Conservation (phyloP, 768 basidiomycete species). For the Tylopilus sp. region DNA sequence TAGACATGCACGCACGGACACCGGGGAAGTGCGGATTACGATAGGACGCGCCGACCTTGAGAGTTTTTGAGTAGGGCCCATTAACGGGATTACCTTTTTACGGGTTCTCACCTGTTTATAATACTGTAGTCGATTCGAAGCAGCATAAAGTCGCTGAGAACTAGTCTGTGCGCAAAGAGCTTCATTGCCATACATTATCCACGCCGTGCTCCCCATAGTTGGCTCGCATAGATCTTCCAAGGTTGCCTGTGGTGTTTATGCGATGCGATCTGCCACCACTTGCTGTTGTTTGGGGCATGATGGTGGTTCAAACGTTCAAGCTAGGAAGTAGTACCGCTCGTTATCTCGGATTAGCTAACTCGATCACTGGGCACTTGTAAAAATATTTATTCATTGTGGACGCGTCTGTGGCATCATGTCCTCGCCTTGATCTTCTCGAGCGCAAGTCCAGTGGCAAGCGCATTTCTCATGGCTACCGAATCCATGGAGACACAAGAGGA, state of each 20-base stretch:
- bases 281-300: conserved; percentile 2
- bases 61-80: not conserved
- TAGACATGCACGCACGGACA: conserved; percentile 50
- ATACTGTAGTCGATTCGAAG: conserved; percentile 15
- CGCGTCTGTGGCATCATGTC: conserved; percentile 7
- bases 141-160: conserved; percentile 5
- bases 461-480: conserved; percentile 16
- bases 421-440: not conserved
- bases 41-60: conserved; percentile 59
- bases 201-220: conserved; percentile 57
- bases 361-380: not conserved
- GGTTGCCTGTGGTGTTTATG: conserved; percentile 21
- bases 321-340: too few relatives aligned
- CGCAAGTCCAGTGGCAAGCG: not conserved
- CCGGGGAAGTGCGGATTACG: conserved; percentile 73
- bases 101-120: conserved; percentile 25
- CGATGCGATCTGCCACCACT: conserved; percentile 24
- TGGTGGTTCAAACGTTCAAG: not conserved
- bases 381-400: not conserved
- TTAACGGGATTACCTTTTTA: not conserved
- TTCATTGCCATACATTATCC: conserved; percentile 43
- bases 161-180: not conserved
- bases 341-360: too few relatives aligned
- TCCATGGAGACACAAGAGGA: conserved; percentile 4
- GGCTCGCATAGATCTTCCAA: conserved; percentile 44